Evolutionary conservation across 139 green algal species (phyloP).

Genomic region (Coelastrella sp.): DNA sequence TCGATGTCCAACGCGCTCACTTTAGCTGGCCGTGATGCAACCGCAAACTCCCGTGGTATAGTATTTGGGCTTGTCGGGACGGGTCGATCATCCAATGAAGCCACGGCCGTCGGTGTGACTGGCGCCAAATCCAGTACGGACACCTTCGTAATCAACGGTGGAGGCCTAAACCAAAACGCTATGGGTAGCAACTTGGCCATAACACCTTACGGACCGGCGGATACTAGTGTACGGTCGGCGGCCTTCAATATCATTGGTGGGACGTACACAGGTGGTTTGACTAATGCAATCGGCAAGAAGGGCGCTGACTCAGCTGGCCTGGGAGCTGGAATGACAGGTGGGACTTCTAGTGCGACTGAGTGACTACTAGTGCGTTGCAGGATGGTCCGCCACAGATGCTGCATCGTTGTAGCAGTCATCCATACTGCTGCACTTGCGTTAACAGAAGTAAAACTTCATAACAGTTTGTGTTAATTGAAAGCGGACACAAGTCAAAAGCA

Average conservation of each 20-base stretch:
- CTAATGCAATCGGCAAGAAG: conserved; percentile 41
- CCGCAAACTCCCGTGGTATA: conserved; percentile 35
- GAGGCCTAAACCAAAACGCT: conserved; percentile 20
- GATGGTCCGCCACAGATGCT: too few relatives aligned
- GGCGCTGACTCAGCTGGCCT: conserved; percentile 14
- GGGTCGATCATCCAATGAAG: conserved; percentile 4
- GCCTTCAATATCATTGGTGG: conserved; percentile 32
- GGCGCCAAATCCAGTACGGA: conserved; percentile 27
- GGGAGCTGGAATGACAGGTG: conserved; percentile 27
- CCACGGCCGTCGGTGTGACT: conserved; percentile 31
- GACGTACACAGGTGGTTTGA: conserved; percentile 1
- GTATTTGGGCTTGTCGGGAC: conserved; percentile 39
- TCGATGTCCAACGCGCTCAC: conserved; percentile 31
- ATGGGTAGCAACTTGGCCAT: conserved; percentile 40
- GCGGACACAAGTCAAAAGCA: too few relatives aligned
- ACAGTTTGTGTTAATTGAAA: too few relatives aligned
- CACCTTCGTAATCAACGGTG: conserved; percentile 30
- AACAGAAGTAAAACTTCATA: too few relatives aligned
- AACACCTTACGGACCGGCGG: conserved; percentile 1
- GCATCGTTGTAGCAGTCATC: too few relatives aligned
- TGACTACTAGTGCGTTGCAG: too few relatives aligned
- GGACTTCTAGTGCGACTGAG: not conserved
- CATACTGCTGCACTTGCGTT: too few relatives aligned
- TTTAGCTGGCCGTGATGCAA: conserved; percentile 24
- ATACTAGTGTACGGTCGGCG: conserved; percentile 9